Evolutionary conservation across 306 rosid species (phyloP).

Genomic region (Acacia acuminata): DNA sequence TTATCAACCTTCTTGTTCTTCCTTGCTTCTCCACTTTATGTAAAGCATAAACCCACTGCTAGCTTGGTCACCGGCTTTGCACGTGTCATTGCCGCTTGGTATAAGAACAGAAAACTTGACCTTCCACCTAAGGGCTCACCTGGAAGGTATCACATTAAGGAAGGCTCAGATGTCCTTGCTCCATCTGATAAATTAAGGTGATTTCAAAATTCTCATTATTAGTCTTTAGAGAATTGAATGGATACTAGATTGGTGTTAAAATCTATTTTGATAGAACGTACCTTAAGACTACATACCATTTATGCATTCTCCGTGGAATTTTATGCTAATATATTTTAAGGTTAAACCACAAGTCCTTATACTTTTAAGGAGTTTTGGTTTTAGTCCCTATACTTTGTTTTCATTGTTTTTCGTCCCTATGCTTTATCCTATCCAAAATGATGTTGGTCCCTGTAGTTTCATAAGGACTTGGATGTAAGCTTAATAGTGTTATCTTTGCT

Average conservation of each 20-base stretch:
- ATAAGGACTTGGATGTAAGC: too few species aligned
- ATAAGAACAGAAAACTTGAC: conserved; percentile 50
- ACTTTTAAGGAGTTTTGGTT: too few species aligned
- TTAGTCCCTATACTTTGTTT: too few species aligned
- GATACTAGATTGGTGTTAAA: too few species aligned
- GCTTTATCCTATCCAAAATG: too few species aligned
- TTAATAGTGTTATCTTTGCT: too few species aligned
- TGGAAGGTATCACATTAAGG: conserved; percentile 41
- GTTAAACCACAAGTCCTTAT: too few species aligned
- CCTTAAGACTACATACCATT: background rate
- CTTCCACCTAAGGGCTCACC: conserved; percentile 33
- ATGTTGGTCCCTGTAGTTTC: too few species aligned
- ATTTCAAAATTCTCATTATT: background rate
- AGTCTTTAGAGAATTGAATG: background rate
- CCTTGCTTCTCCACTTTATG: conserved; percentile 57
- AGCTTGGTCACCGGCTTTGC: conserved; percentile 61
- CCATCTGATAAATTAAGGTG: conserved; percentile 71
- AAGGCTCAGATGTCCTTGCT: conserved; percentile 42
- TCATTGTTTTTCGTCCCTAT: too few species aligned
- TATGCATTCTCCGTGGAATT: background rate
- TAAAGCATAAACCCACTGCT: conserved; percentile 43
- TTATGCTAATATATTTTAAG: too few species aligned
- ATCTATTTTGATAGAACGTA: background rate
- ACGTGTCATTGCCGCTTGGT: conserved; percentile 48
- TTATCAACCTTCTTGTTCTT: conserved; percentile 46